These are phyloP conservation scores for Lasiodiplodia sp. DNA, from an alignment of 2,329 filamentous ascomycete species.

Conservation along the genomic window DNA sequence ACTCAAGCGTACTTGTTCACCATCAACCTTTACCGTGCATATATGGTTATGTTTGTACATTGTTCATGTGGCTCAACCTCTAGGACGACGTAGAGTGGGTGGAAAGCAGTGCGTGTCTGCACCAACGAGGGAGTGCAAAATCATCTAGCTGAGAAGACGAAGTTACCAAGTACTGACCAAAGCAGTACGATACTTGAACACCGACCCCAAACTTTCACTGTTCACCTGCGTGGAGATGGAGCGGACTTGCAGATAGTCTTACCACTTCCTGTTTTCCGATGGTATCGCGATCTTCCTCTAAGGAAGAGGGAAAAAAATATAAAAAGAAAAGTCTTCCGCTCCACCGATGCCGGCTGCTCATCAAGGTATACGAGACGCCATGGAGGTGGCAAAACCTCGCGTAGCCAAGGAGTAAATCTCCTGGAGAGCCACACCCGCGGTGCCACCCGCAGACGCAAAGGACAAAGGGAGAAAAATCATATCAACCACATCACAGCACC, in stretches of 20 bases:
- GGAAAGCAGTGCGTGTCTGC: background rate
- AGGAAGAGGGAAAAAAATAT: background rate
- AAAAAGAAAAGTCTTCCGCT: background rate
- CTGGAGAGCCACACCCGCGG: background rate
- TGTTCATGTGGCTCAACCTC: background rate
- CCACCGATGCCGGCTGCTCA: background rate
- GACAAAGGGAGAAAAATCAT: background rate
- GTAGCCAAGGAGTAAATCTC: background rate
- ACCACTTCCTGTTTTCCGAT: background rate
- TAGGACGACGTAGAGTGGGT: background rate
- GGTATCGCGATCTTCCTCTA: background rate
- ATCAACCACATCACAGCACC: background rate
- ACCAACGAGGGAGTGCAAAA: background rate
- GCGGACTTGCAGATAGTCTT: background rate
- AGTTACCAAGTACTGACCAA: background rate
- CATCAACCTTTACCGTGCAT: background rate
- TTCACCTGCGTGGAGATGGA: background rate
- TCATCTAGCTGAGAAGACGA: background rate
- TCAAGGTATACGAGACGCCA: background rate
- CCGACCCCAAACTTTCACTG: background rate
- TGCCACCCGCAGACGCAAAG: background rate
- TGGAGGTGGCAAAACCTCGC: background rate
- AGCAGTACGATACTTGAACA: background rate
- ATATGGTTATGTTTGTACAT: too few relatives aligned
- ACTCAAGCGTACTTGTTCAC: background rate